Evolutionary conservation across 225 moss, liverwort and hornwort species (phyloP), one percentile per base, ranked within the genome.

Genomic region (Physcomitrium patens): DNA sequence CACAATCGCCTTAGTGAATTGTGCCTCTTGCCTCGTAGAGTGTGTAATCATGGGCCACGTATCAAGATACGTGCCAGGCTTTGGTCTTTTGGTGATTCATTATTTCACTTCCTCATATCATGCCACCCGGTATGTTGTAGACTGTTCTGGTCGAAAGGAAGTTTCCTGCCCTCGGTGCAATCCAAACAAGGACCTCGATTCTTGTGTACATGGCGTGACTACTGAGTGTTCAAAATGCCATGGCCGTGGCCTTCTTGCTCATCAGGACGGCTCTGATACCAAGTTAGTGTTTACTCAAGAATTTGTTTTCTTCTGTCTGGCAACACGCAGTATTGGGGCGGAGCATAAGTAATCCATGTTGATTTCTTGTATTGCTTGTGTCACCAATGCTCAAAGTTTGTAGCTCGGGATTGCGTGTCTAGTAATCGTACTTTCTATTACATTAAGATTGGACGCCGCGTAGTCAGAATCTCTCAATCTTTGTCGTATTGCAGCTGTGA

Each of bases 201-300:
- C 77, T 12, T 84, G 70, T 76, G 62, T 73, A 42, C 66, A 86
- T 71, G 82, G 83, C 20, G 77, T 87, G 78, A 80, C 76, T 15
- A 89, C 83, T 5, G 69, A 70, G 26, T 97, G 94, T 79, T 46
- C 86, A 20, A 78, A 24, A 42, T 97, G 97, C 73, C 71, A 85
- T 63, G 97, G 97, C 22, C 92, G 93, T 56, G 93, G 94, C 67
- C 87, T 94, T 28, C 80, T 93, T 57, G 94, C 97, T 17, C 97
- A 97, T 75, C 89, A 85, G 62, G 97, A 97, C 75, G 97, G 97
- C 73, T 92, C 94, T 70, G 94, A 97, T 68, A 82, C 90, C 47
- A 86, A 87, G 91, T 96, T 53, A 82, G 87, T 80, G 23, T 59
- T 15, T 27, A 49, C 53, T 75, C 61, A 48, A 73, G 53, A 53